Base-by-base conservation (phyloP, 2,329 filamentous ascomycete species). In the Fusarium sp. region DNA sequence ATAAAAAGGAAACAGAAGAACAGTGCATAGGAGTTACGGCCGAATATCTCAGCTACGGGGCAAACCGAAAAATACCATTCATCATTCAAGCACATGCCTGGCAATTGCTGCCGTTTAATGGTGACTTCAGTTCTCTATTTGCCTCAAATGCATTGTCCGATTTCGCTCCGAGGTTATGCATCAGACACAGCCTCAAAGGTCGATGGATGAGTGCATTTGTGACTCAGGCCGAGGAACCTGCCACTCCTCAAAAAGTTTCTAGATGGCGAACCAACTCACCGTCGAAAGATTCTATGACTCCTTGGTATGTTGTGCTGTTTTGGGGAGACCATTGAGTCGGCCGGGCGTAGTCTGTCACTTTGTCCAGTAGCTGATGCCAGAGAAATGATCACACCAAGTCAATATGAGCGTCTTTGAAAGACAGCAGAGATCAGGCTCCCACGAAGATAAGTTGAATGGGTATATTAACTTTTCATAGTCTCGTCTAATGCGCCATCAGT, bases 391-490 rank as follows among this genome's bases (percentile, higher is more conserved):
- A 8, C 15, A 4, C 4, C 22, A 53, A 17, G 7, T 29, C 25
- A 20, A 15, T 4, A 10, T 17, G 8, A 14, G 18, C 25, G 20
- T 36, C 9, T 22, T 5, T 25, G 12, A 27, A 27, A 15, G 5
- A 27, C 12, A 36, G n/a, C 3, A 10, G 4, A 22, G 36, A 5
- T 27, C 6, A n/a, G 3, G 2, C 9, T 8, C 3, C 15, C 2
- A 18, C n/a, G 8, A n/a, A 13, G 31, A 22, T 45, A 63, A 56
- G 29, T 65, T 65, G 57, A 65, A 67, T 71, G 75, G 75, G 76
- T 77, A 77, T 77, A 77, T 77, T 77, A 66, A 75, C 68, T 76
- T 75, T 77, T 77, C 67, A 65, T 75, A 56, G 60, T 75, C 62
- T 76, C 66, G 56, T 77, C 66, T 77, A 77, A 62, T 59, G 58